Conservation (phyloP, 805 yeast genomes). For the Candida germanica region DNA sequence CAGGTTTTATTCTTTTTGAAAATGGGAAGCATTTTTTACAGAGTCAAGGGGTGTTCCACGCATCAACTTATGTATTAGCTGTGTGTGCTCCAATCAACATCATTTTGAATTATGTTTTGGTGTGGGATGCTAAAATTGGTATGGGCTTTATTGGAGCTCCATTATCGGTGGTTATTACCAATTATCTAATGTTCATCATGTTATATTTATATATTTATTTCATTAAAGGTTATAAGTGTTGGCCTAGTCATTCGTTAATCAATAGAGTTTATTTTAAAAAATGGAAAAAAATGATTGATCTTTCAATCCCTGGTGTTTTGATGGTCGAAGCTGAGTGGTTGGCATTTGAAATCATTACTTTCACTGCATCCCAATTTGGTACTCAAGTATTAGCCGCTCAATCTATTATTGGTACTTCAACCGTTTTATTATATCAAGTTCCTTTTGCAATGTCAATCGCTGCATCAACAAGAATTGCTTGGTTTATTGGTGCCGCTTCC, state of each 20-base stretch:
- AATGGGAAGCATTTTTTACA: slow-evolving; percentile 71
- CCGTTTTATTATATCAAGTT: slow-evolving; percentile 65
- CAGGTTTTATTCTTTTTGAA: slow-evolving; percentile 71
- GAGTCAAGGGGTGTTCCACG: slow-evolving; percentile 77
- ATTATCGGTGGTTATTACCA: slow-evolving; percentile 64
- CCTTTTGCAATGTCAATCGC: slow-evolving; percentile 78
- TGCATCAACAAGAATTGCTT: slow-evolving; percentile 72
- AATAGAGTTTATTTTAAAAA: slow-evolving; percentile 37
- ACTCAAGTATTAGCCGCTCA: slow-evolving; percentile 68
- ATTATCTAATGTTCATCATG: slow-evolving; percentile 66
- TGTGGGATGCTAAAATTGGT: slow-evolving; percentile 58
- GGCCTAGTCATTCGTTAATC: slow-evolving; percentile 31
- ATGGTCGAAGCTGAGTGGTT: slow-evolving; percentile 80
- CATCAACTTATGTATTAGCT: slow-evolving; percentile 67
- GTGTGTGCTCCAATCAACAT: slow-evolving; percentile 77
- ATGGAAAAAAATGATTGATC: slow-evolving; percentile 61
- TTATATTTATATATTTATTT: slow-evolving; percentile 45
- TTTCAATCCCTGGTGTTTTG: slow-evolving; percentile 70
- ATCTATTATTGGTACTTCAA: slow-evolving; percentile 65
- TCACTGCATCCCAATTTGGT: slow-evolving; percentile 67
- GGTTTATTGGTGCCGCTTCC: slow-evolving; percentile 66
- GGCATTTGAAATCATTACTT: slow-evolving; percentile 72
- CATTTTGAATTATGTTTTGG: slow-evolving; percentile 59
- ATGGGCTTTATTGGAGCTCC: slow-evolving; percentile 78
- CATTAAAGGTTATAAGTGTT: slow-evolving; percentile 45